phyloP scores from a whole-genome alignment of 2,329 filamentous ascomycete species.

The Phaeosphaeriaceae sp. region DNA sequence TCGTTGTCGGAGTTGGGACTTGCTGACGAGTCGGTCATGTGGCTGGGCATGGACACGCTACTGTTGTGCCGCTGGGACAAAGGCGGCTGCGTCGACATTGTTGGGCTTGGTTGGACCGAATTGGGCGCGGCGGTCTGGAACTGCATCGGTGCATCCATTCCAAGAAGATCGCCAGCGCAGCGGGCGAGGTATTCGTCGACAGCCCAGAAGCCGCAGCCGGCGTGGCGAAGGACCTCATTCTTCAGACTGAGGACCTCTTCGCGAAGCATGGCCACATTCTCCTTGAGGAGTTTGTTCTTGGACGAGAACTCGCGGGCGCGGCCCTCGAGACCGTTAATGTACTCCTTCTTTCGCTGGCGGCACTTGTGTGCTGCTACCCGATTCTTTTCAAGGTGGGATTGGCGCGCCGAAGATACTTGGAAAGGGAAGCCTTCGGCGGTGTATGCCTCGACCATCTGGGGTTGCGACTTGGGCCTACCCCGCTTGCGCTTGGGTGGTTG shows the following conservation, averaged over 20 bases:
- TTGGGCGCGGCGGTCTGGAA: conserved; percentile 6
- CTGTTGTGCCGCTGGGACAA: conserved; percentile 19
- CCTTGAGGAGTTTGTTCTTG: conserved; percentile 45
- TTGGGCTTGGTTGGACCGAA: conserved; percentile 11
- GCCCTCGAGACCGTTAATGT: conserved; percentile 59
- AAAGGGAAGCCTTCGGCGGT: conserved; percentile 43
- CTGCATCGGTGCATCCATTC: conserved; percentile 26
- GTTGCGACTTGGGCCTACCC: conserved; percentile 44
- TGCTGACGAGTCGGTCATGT: conserved; percentile 15
- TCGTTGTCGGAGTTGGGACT: conserved; percentile 22
- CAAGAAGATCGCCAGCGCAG: conserved; percentile 45
- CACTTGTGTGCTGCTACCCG: conserved; percentile 77
- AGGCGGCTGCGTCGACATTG: conserved; percentile 6
- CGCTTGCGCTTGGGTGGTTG: conserved; percentile 46
- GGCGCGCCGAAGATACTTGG: conserved; percentile 43
- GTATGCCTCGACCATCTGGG: conserved; percentile 38
- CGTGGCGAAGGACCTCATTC: conserved; percentile 46
- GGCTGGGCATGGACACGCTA: conserved; percentile 18
- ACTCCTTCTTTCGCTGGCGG: conserved; percentile 71
- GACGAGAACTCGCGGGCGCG: conserved; percentile 49
- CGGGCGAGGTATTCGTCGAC: conserved; percentile 47
- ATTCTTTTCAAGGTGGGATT: conserved; percentile 68
- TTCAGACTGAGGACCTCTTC: conserved; percentile 47
- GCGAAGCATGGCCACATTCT: conserved; percentile 41
- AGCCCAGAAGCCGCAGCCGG: conserved; percentile 47